A percentile compares a stretch with the other conserved stretches of the same genome.
Conservation (phyloP, 306 rosid species). For the Corylus heterophylla region DNA sequence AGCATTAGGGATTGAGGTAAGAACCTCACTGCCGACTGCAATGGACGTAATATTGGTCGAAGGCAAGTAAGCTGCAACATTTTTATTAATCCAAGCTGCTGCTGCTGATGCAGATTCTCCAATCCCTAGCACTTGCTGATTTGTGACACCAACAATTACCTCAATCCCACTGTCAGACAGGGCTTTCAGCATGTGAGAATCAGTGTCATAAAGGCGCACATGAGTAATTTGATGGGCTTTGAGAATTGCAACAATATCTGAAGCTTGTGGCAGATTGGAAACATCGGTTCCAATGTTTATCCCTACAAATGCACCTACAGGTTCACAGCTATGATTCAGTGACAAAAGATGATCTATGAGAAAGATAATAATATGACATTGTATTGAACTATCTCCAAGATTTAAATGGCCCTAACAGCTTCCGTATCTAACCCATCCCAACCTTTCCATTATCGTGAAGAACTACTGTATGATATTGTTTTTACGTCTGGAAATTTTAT, state of each 20-base stretch:
- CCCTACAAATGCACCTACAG: conserved; percentile 89
- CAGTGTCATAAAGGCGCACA: conserved; percentile 75
- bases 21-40: conserved; percentile 91
- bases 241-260: conserved; percentile 61
- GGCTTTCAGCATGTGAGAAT: conserved; percentile 71
- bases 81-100: conserved; percentile 82
- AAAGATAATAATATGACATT: not conserved
- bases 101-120: conserved; percentile 78
- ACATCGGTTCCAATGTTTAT: conserved; percentile 78
- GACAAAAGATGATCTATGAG: conserved; percentile 24
- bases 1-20: conserved; percentile 64
- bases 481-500: not conserved
- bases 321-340: conserved; percentile 26
- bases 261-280: conserved; percentile 69
- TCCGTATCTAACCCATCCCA: conserved; percentile 1
- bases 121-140: conserved; percentile 69
- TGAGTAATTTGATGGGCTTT: conserved; percentile 72
- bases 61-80: conserved; percentile 78
- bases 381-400: conserved; percentile 13
- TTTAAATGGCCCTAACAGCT: conserved; percentile 2
- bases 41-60: conserved; percentile 81
- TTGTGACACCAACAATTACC: conserved; percentile 72
- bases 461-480: conserved; percentile 5
- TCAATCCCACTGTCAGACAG: conserved; percentile 72
- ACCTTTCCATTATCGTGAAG: not conserved